phyloP scores from a whole-genome alignment of 495 filamentous ascomycete genomes.

The Tuber borchii region DNA sequence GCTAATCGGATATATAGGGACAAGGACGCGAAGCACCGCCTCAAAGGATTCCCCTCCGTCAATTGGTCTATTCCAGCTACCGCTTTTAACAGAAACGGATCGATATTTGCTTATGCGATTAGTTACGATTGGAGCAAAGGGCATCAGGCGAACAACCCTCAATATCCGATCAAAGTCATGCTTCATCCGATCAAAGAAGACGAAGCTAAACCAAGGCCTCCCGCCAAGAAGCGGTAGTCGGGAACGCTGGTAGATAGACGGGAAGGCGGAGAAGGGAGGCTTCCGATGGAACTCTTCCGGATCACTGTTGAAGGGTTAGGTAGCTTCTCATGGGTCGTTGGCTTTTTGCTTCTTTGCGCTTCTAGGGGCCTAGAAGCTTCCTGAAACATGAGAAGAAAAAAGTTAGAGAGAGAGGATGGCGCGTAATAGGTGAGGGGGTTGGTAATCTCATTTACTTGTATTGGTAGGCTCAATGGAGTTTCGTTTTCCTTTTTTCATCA shows the following conservation, averaged over 20 bases:
- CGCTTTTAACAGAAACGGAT: slow-evolving; percentile 68
- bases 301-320: not conserved
- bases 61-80: slow-evolving; percentile 73
- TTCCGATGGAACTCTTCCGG: not conserved
- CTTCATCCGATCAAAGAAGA: slow-evolving; percentile 72
- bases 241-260: not conserved
- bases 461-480: not conserved
- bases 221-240: slow-evolving; percentile 30
- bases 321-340: not conserved
- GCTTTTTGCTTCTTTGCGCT: not conserved
- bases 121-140: slow-evolving; percentile 97
- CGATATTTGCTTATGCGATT: slow-evolving; percentile 82
- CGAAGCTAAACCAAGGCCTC: slow-evolving; percentile 74
- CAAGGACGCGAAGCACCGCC: slow-evolving; percentile 76
- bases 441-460: not conserved
- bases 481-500: not conserved
- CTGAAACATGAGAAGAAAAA: not conserved
- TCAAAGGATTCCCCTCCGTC: slow-evolving; percentile 85
- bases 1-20: slow-evolving; percentile 46
- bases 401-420: not conserved
- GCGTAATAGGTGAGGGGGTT: not conserved
- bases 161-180: slow-evolving; percentile 75
- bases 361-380: not conserved
- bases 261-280: not conserved
- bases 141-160: slow-evolving; percentile 62